Conservation (phyloP, 164 flowering plant genomes). For the Hamamelis virginiana region DNA sequence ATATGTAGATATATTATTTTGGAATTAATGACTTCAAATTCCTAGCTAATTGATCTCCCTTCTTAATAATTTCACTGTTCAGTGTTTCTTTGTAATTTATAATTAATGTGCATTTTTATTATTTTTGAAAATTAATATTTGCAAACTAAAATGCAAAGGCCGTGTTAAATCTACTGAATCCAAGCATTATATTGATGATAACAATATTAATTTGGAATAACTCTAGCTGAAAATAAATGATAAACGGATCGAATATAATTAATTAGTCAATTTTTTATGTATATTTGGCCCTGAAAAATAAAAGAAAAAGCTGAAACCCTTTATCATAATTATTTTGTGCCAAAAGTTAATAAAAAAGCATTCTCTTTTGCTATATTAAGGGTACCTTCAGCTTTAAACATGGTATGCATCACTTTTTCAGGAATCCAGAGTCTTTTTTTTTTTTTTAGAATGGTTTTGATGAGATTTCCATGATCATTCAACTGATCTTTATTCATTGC, state of each 20-base stretch:
- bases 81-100: no score
- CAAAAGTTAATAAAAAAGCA: slow-evolving; percentile 7
- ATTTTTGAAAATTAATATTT: no score
- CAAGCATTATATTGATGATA: no score
- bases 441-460: not conserved
- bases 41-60: no score
- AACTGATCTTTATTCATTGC: slow-evolving; percentile 8
- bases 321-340: not conserved
- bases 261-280: not conserved
- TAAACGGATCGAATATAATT: no score
- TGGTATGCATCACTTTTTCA: slow-evolving; percentile 20
- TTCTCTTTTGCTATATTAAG: slow-evolving; percentile 19
- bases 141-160: not conserved
- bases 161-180: not conserved
- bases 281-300: not conserved
- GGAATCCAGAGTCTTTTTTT: slow-evolving; percentile 9
- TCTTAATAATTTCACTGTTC: no score
- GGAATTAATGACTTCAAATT: no score
- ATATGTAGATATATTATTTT: no score
- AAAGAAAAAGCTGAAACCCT: slow-evolving; percentile 11
- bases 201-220: not conserved
- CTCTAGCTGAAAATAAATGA: not conserved
- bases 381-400: slow-evolving; percentile 40
- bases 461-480: not conserved
- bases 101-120: no score